These are phyloP conservation scores for Xylaria sp. DNA, from an alignment of 2,329 filamentous ascomycete species.

Conservation along the genomic window DNA sequence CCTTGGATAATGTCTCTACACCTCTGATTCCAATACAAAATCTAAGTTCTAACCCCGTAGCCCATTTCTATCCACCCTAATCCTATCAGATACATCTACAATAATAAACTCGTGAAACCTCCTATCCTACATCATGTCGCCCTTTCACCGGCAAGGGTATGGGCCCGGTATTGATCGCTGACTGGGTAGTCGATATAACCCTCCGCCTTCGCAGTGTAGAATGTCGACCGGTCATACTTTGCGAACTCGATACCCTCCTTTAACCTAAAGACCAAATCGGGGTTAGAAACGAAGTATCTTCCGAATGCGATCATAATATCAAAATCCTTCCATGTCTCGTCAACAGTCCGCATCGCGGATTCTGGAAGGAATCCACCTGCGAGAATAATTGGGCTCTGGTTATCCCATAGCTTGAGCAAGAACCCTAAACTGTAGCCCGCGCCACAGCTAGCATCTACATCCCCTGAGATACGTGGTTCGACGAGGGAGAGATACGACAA, in stretches of 20 bases:
- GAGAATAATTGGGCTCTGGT: slow-evolving; percentile 58
- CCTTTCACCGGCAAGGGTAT: background rate
- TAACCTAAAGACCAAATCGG: slow-evolving; percentile 60
- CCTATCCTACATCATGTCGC: background rate
- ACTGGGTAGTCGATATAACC: slow-evolving; percentile 45
- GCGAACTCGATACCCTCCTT: slow-evolving; percentile 56
- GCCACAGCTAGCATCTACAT: slow-evolving; percentile 53
- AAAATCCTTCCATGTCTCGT: slow-evolving; percentile 54
- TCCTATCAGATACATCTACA: background rate
- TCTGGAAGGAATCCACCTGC: slow-evolving; percentile 57
- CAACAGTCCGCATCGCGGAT: slow-evolving; percentile 53
- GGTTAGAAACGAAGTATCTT: slow-evolving; percentile 60
- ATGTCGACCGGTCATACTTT: slow-evolving; percentile 58
- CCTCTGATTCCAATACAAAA: background rate
- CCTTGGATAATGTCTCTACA: background rate
- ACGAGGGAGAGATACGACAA: slow-evolving; percentile 69
- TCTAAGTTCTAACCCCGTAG: background rate
- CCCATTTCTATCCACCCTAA: background rate
- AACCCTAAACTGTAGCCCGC: slow-evolving; percentile 55
- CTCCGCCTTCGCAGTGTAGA: slow-evolving; percentile 51
- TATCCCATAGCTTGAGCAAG: slow-evolving; percentile 58
- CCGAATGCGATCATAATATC: slow-evolving; percentile 62
- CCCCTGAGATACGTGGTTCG: slow-evolving; percentile 61
- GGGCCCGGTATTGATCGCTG: slow-evolving; percentile 30
- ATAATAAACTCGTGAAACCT: too few relatives aligned